These are phyloP conservation scores for Aspergillus hiratsukae DNA, from an alignment of 2,329 filamentous ascomycete species.

Conservation along the genomic window DNA sequence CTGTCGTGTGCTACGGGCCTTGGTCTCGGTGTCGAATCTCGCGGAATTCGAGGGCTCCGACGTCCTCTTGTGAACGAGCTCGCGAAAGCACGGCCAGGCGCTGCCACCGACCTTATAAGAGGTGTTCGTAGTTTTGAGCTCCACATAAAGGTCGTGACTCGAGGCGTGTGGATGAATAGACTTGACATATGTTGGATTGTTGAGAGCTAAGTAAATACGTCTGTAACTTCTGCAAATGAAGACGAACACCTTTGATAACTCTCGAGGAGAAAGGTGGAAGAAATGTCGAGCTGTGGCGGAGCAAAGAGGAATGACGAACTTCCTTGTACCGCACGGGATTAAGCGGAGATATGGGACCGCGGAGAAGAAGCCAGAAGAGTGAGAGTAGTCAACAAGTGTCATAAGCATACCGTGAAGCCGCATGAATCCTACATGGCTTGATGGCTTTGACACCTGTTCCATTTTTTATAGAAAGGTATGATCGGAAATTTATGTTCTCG, in stretches of 20 bases:
- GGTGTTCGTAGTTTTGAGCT: slow-evolving; percentile 19
- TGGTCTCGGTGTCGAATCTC: slow-evolving; percentile 25
- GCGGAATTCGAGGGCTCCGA: slow-evolving; percentile 24
- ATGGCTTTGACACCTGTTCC: neutral
- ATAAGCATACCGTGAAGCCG: neutral
- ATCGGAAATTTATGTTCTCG: neutral
- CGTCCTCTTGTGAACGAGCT: slow-evolving; percentile 24
- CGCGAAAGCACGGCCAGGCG: slow-evolving; percentile 21
- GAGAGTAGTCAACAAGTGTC: neutral
- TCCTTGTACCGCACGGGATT: slow-evolving; percentile 20
- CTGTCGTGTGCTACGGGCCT: slow-evolving; percentile 14
- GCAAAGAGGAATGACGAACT: slow-evolving; percentile 6
- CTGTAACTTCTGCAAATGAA: neutral
- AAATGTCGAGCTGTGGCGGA: slow-evolving; percentile 1
- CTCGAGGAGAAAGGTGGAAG: neutral
- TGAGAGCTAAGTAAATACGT: neutral
- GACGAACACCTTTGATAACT: neutral
- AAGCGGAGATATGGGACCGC: slow-evolving; percentile 26
- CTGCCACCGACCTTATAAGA: slow-evolving; percentile 16
- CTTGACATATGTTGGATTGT: neutral
- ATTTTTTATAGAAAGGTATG: neutral
- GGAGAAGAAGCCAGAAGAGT: neutral
- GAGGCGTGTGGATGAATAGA: neutral
- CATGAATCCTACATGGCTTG: neutral
- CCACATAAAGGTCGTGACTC: slow-evolving; percentile 24